These are phyloP conservation scores for Rhizopus arrhizus DNA, from an alignment of 371 early-diverging fungal species.

Conservation along the genomic window DNA sequence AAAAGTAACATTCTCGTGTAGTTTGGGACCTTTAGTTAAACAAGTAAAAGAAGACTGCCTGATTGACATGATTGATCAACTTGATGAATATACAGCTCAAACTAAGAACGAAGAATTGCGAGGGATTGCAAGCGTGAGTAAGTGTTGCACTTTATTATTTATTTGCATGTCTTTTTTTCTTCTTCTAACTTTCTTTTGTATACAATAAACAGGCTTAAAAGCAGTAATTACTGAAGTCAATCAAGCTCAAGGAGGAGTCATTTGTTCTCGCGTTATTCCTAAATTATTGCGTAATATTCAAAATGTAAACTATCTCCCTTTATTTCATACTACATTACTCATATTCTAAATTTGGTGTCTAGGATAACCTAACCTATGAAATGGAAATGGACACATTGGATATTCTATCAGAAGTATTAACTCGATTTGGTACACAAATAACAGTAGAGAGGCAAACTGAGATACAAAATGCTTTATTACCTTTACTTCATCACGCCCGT, in stretches of 20 bases:
- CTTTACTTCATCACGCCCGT: constrained; percentile 70
- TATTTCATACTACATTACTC: background rate
- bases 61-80: constrained; percentile 67
- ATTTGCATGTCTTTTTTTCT: constrained; percentile 1
- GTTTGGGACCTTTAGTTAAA: constrained; percentile 77
- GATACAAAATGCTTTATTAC: constrained; percentile 69
- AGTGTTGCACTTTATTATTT: background rate
- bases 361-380: constrained; percentile 62
- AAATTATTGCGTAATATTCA: constrained; percentile 63
- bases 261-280: constrained; percentile 67
- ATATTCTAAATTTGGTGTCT: background rate
- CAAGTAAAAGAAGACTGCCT: constrained; percentile 70
- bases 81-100: constrained; percentile 62
- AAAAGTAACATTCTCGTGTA: constrained; percentile 19
- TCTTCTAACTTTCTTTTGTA: background rate
- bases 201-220: constrained; percentile 58
- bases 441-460: constrained; percentile 55
- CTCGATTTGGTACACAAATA: constrained; percentile 71
- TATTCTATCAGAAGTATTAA: constrained; percentile 79
- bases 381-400: constrained; percentile 85
- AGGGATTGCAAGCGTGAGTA: constrained; percentile 82
- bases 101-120: constrained; percentile 63
- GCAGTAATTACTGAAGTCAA: constrained; percentile 75
- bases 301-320: constrained; percentile 39
- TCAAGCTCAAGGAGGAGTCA: constrained; percentile 44